Base-by-base conservation (phyloP, 176 grass and related monocot species). In the Phoenix dactylifera region DNA sequence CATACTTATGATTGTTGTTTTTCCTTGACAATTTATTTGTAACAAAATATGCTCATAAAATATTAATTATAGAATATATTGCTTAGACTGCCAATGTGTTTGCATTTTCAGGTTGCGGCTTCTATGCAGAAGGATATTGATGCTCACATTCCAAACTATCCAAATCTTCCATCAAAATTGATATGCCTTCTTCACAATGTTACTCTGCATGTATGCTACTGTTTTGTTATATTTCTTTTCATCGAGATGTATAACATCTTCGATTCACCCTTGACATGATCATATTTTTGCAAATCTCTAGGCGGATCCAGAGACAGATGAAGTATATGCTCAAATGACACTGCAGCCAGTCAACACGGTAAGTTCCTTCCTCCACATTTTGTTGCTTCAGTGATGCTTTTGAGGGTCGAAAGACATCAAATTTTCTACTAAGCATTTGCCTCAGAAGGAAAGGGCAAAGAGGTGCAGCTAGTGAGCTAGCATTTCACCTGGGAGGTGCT, bases 241-340 rank as follows among this genome's bases (percentile, higher is more conserved):
- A 44, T 12, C 12, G 35, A 44, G 35, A 12, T 12, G 35, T 14
- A 12, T 44, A 44, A 44, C 10, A 44, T 44, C 35, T 44, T 12
- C 9, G 2, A 12, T 44, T 44, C 10, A 14, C 1, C 35, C 1
- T 14, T 44, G 35, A 44, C 35, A 12, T 2, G 1, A 44, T 44
- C 10, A 23, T 80, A 28, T 66, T 15, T 24, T 24, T 64, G 61
- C 55, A 74, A 83, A 19, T 65, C 77, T 71, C 57, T 59, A 89
- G 86, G 81, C 81, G 66, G 86, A 89, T 67, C 76, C 62, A 72
- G 86, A 89, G 30, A 89, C 86, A 19, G 86, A 89, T 84, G 86
- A 89, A 70, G 81, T 89, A 64, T 89, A 89, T 64, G 86, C 86
- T 67, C 86, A 64, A 49, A 89, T 89, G 77, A 89, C 77, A 77